A percentile compares a stretch with the other conserved stretches of the same genome.
These are phyloP conservation scores for Pseudophaeomoniella oleicola DNA, from an alignment of 2,329 filamentous ascomycete species.

Conservation along the genomic window DNA sequence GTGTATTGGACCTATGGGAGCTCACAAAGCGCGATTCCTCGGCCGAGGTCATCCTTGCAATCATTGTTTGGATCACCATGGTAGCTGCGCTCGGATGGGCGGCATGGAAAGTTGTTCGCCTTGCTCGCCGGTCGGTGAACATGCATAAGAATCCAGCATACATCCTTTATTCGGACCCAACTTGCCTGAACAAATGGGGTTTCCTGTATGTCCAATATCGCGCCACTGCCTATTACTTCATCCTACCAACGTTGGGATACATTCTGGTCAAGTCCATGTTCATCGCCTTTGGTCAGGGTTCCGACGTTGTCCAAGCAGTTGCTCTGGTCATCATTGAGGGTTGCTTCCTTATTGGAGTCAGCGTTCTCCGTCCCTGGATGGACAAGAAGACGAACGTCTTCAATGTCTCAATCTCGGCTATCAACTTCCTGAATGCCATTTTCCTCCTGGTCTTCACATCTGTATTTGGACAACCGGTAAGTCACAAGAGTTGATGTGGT, in stretches of 20 bases:
- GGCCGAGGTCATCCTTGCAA: slow-evolving; percentile 71
- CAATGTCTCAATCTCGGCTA: slow-evolving; percentile 79
- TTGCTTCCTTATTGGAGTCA: slow-evolving; percentile 58
- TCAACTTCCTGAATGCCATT: slow-evolving; percentile 85
- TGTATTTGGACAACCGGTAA: slow-evolving; percentile 67
- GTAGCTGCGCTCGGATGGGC: slow-evolving; percentile 69
- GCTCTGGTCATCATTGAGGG: slow-evolving; percentile 74
- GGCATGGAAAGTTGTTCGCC: slow-evolving; percentile 72
- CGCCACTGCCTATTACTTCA: slow-evolving; percentile 90
- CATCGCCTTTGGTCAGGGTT: slow-evolving; percentile 63
- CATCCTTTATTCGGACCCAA: slow-evolving; percentile 91
- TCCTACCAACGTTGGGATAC: slow-evolving; percentile 65
- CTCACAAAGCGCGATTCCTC: slow-evolving; percentile 74
- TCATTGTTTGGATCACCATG: slow-evolving; percentile 80
- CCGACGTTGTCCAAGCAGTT: slow-evolving; percentile 60
- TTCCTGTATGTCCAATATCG: slow-evolving; percentile 97
- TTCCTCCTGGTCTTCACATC: slow-evolving; percentile 81
- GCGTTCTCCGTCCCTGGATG: slow-evolving; percentile 86
- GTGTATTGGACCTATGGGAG: slow-evolving; percentile 85
- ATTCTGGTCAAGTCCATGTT: slow-evolving; percentile 81
- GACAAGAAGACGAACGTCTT: slow-evolving; percentile 96
- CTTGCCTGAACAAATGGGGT: slow-evolving; percentile 91
- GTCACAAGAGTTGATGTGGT: slow-evolving; percentile 13
- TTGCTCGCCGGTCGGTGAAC: slow-evolving; percentile 72
- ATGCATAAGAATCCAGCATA: slow-evolving; percentile 97